Conservation (phyloP, 1,284 basidiomycete genomes). For the Sparassis latifolia region DNA sequence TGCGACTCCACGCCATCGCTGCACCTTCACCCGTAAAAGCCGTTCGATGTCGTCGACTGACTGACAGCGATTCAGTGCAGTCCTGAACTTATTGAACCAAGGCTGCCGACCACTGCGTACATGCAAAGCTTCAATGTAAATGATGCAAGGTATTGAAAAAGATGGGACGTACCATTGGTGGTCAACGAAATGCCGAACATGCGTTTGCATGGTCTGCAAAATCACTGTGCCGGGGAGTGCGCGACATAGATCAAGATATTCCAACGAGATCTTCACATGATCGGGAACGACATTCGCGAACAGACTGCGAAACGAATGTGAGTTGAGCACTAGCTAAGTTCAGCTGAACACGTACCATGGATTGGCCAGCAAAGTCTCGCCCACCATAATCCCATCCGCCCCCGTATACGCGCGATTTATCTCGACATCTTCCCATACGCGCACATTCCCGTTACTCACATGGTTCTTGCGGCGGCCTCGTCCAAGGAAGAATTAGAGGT, state of each 20-base stretch:
- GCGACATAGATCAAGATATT: slow-evolving; percentile 54
- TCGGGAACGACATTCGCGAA: slow-evolving; percentile 49
- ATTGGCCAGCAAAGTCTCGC: slow-evolving; percentile 63
- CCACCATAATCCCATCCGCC: slow-evolving; percentile 76
- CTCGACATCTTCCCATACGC: slow-evolving; percentile 46
- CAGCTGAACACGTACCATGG: slow-evolving; percentile 44
- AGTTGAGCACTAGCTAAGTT: background rate
- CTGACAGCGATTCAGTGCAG: slow-evolving; percentile 33
- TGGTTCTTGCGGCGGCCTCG: slow-evolving; percentile 21
- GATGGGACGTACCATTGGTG: slow-evolving; percentile 48
- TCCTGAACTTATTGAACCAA: slow-evolving; percentile 52
- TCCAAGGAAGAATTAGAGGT: slow-evolving; percentile 34
- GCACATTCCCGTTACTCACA: slow-evolving; percentile 74
- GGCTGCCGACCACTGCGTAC: slow-evolving; percentile 37
- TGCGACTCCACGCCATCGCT: slow-evolving; percentile 42
- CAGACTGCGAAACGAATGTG: slow-evolving; percentile 30
- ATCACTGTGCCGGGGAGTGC: slow-evolving; percentile 40
- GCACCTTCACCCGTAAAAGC: slow-evolving; percentile 39
- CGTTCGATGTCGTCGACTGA: slow-evolving; percentile 40
- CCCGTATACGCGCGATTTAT: slow-evolving; percentile 48
- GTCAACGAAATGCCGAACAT: slow-evolving; percentile 56
- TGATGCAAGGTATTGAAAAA: slow-evolving; percentile 5
- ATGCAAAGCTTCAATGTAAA: background rate
- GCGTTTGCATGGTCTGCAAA: slow-evolving; percentile 44
- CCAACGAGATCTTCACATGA: slow-evolving; percentile 53